Evolutionary conservation across 1,284 basidiomycete genomes (phyloP), one percentile per base, ranked within the genome.

Genomic region (Schizopora paradoxa): DNA sequence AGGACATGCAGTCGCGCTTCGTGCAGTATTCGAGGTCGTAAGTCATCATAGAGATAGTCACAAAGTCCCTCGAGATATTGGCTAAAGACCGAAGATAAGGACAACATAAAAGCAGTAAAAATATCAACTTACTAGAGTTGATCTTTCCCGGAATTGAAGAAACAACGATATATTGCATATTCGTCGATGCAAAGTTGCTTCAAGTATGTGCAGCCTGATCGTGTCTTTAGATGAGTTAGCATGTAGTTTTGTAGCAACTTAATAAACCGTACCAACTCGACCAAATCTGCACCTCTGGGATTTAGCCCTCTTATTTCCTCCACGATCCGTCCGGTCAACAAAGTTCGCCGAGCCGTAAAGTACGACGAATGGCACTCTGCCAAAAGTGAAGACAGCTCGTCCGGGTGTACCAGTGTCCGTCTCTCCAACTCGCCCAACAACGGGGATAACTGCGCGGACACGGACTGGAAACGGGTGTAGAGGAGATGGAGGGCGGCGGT

Each of bases 1-100:
- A 97, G 78, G 0, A 83, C 82, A 1, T 84, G 84, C 37, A 97
- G 77, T 4, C 84, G 80, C 0, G 84, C 82, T 60, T 96, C 93
- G 57, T 96, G 92, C 1, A 96, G 74, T 54, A 96, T 95, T 5
- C 91, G 82, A 4, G 93, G 93, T 1, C 93, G 84, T 2, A 96
- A 77, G 55, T 93, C 88, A 63, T 96, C 93, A 60, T 93, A 95
- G 19, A 96, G 77, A 56, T 91, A 79, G 65, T 96, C 93, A 57
- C 91, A 96, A 0, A 97, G 73, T 4, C 76, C 81, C 66, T 95
- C 92, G 18, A 96, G 74, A 64, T 90, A 96, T 48, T 79, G 74
- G 57, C 91, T 94, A 29, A 14, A 13, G 38, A 32, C 21, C 43
- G 35, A 38, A 31, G 35, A 42, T 26, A 48, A 53, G 22, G 48